phyloP scores from a whole-genome alignment of 306 rosid genomes.

The Carpinus fangiana region DNA sequence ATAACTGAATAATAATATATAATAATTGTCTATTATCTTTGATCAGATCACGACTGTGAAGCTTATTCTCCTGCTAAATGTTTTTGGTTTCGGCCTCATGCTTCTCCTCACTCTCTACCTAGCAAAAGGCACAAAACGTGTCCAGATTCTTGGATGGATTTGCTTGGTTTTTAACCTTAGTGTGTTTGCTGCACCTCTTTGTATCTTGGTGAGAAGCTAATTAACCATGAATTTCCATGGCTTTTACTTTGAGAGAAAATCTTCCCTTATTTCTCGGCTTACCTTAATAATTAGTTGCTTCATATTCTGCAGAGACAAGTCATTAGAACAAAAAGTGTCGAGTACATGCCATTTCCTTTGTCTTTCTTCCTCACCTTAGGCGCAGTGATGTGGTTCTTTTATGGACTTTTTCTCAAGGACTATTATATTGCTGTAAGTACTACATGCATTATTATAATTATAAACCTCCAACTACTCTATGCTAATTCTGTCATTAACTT shows the following conservation, averaged over 20 bases:
- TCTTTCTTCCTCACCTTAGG: constrained; percentile 76
- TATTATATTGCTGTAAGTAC: constrained; percentile 77
- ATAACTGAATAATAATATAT: not conserved
- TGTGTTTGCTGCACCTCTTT: constrained; percentile 92
- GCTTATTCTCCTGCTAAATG: constrained; percentile 62
- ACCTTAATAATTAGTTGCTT: not conserved
- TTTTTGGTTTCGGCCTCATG: constrained; percentile 74
- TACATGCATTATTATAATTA: not conserved
- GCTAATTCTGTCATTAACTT: not conserved
- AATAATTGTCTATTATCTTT: too few relatives aligned
- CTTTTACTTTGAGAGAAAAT: not conserved
- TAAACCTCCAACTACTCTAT: not conserved
- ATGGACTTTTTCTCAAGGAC: constrained; percentile 80
- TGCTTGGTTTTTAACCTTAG: constrained; percentile 72
- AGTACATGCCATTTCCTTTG: constrained; percentile 84
- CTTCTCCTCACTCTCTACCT: constrained; percentile 61
- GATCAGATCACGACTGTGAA: constrained; percentile 57
- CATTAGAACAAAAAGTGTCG: constrained; percentile 73
- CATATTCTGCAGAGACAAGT: constrained; percentile 60
- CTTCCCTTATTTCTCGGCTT: not conserved
- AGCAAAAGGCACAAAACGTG: constrained; percentile 55
- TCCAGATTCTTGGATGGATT: constrained; percentile 78
- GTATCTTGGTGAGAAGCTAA: constrained; percentile 57
- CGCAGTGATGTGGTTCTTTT: constrained; percentile 96
- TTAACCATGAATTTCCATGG: not conserved